Conservation (phyloP, 1,284 basidiomycete species). For the Ustilago hordei region DNA sequence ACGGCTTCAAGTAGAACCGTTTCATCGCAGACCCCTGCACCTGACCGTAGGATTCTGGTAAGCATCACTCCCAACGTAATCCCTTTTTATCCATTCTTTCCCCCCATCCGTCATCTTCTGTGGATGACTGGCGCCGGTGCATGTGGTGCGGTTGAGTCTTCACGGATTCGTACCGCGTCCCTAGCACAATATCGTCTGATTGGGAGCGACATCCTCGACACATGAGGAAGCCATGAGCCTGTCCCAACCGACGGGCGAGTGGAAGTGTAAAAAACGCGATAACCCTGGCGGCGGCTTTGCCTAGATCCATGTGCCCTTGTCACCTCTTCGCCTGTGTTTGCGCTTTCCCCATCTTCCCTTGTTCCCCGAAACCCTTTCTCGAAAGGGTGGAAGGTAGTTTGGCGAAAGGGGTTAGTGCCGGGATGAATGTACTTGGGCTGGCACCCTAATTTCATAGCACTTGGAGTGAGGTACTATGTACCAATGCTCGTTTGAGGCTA, state of each 20-base stretch:
- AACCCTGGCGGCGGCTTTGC: conserved; percentile 59
- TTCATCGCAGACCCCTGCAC: conserved; percentile 3
- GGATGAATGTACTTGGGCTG: conserved; percentile 56
- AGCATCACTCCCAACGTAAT: conserved; percentile 11
- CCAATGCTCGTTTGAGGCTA: conserved; percentile 55
- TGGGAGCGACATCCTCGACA: conserved; percentile 57
- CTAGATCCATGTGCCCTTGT: conserved; percentile 57
- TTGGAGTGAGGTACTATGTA: conserved; percentile 55
- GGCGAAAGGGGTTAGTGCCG: conserved; percentile 15
- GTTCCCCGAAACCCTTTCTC: background rate
- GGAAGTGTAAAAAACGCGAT: conserved; percentile 54
- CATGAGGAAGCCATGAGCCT: conserved; percentile 51
- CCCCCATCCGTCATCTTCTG: background rate
- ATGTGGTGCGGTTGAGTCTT: conserved; percentile 46
- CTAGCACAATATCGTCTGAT: conserved; percentile 56
- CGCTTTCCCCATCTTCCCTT: conserved; percentile 14
- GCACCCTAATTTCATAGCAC: conserved; percentile 61
- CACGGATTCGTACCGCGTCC: conserved; percentile 38
- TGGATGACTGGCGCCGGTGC: conserved; percentile 47
- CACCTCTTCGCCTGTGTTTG: conserved; percentile 49
- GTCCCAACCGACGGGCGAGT: conserved; percentile 52
- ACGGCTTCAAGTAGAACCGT: background rate
- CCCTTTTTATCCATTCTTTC: background rate
- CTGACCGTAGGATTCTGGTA: conserved; percentile 28
- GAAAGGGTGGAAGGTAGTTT: background rate